Conservation (phyloP, 2,329 filamentous ascomycete species). For the Fusarium continuum region DNA sequence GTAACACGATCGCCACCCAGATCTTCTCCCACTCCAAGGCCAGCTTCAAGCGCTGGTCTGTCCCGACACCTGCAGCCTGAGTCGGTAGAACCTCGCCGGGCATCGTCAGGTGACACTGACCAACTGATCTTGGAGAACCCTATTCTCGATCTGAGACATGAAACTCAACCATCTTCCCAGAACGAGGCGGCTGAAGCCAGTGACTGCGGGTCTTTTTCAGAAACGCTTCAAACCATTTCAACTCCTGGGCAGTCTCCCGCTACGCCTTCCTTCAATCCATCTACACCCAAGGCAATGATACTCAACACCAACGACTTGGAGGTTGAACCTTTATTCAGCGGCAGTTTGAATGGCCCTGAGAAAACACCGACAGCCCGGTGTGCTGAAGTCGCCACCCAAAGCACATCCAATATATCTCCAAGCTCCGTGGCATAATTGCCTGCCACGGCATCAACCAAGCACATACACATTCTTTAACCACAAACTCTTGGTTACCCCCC, state of each 20-base stretch:
- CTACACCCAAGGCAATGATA: slow-evolving; percentile 45
- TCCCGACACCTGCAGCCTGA: not conserved
- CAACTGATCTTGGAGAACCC: not conserved
- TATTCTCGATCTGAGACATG: not conserved
- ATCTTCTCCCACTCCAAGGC: not conserved
- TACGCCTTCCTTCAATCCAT: slow-evolving; percentile 40
- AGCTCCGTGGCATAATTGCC: slow-evolving; percentile 1
- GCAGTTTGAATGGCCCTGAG: not conserved
- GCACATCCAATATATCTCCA: not conserved
- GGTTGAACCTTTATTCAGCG: slow-evolving; percentile 1
- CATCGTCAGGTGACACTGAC: slow-evolving; percentile 1
- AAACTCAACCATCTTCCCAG: not conserved
- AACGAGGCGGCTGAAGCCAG: slow-evolving; percentile 32
- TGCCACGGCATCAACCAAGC: too few species aligned
- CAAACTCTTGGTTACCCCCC: too few species aligned
- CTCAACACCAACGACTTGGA: slow-evolving; percentile 8
- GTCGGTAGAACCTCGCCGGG: not conserved
- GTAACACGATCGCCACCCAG: not conserved
- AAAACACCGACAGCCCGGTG: slow-evolving; percentile 1
- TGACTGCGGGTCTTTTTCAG: slow-evolving; percentile 19
- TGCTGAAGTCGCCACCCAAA: not conserved
- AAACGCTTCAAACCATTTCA: slow-evolving; percentile 19
- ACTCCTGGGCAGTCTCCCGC: slow-evolving; percentile 29
- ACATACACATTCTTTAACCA: not conserved
- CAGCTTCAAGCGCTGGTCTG: not conserved